Percentiles rank a stretch among this genome's conserved stretches.
These are phyloP conservation scores for Lodderomyces parapsilosis DNA, from an alignment of 1,139 yeast species.

Conservation along the genomic window DNA sequence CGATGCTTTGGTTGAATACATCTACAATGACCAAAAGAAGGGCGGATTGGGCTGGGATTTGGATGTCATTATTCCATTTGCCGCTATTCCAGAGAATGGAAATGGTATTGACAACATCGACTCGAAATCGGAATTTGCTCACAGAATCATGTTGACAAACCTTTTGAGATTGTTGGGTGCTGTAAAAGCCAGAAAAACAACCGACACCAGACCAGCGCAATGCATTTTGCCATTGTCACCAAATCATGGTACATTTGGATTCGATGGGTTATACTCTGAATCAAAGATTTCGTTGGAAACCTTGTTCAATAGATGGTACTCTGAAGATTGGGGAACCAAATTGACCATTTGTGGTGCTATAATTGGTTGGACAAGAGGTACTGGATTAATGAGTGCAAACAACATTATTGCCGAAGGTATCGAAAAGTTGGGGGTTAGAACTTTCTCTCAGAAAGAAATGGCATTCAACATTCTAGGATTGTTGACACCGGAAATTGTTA, in stretches of 20 bases:
- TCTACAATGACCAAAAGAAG: slow-evolving; percentile 76
- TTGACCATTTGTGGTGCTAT: slow-evolving; percentile 97
- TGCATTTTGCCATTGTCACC: slow-evolving; percentile 95
- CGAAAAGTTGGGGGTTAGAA: slow-evolving; percentile 93
- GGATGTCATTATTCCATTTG: slow-evolving; percentile 94
- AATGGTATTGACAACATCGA: slow-evolving; percentile 91
- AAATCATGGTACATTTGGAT: slow-evolving; percentile 97
- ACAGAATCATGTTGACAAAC: slow-evolving; percentile 97
- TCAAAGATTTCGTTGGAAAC: slow-evolving; percentile 94
- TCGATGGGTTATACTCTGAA: slow-evolving; percentile 97
- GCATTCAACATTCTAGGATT: slow-evolving; percentile 96
- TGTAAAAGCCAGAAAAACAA: slow-evolving; percentile 79
- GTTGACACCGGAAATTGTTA: slow-evolving; percentile 80
- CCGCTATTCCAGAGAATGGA: slow-evolving; percentile 98
- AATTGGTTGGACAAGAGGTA: slow-evolving; percentile 99
- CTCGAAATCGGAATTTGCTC: slow-evolving; percentile 95
- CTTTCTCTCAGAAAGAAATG: slow-evolving; percentile 98
- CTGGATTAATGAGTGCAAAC: slow-evolving; percentile 97
- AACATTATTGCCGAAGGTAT: slow-evolving; percentile 97
- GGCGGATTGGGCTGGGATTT: slow-evolving; percentile 98
- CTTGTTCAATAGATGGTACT: slow-evolving; percentile 96
- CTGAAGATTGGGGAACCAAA: slow-evolving; percentile 94
- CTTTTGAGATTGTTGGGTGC: slow-evolving; percentile 88
- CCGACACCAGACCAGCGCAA: slow-evolving; percentile 98
- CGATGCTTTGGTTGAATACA: slow-evolving; percentile 77